Percentiles rank a stretch among this genome's conserved stretches.
Conservation (phyloP, 2,329 filamentous ascomycete species). For the Proliferodiscus dingleyae region DNA sequence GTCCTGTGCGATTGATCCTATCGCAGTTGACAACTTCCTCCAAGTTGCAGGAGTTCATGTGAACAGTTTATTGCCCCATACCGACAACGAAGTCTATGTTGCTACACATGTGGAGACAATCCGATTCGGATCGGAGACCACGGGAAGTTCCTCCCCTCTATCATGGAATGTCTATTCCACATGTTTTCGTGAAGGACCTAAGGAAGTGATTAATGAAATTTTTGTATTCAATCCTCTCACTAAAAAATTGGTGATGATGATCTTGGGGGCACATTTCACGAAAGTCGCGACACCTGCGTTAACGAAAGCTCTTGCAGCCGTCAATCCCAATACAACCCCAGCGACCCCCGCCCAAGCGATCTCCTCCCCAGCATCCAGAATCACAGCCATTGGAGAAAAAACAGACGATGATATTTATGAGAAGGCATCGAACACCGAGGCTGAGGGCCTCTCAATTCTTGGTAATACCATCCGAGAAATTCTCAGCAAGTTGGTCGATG, state of each 20-base stretch:
- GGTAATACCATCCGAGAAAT: too few relatives aligned
- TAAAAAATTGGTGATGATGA: neutral
- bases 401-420: too few relatives aligned
- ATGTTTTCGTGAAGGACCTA: neutral
- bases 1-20: too few relatives aligned
- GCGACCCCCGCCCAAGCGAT: too few relatives aligned
- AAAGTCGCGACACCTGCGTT: too few relatives aligned
- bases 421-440: too few relatives aligned
- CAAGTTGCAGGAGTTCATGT: constrained; percentile 30
- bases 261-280: neutral
- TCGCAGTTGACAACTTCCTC: constrained; percentile 31
- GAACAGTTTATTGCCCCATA: neutral
- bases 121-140: neutral
- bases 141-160: neutral
- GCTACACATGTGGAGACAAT: neutral
- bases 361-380: too few relatives aligned
- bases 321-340: too few relatives aligned
- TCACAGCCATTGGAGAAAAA: too few relatives aligned
- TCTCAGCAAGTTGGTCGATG: too few relatives aligned
- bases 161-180: constrained; percentile 7
- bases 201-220: constrained; percentile 1
- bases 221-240: constrained; percentile 3
- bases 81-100: neutral
- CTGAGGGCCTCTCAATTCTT: too few relatives aligned
- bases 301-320: too few relatives aligned